phyloP scores from a whole-genome alignment of 179 eudicot species.

The Spergularia azorica region DNA sequence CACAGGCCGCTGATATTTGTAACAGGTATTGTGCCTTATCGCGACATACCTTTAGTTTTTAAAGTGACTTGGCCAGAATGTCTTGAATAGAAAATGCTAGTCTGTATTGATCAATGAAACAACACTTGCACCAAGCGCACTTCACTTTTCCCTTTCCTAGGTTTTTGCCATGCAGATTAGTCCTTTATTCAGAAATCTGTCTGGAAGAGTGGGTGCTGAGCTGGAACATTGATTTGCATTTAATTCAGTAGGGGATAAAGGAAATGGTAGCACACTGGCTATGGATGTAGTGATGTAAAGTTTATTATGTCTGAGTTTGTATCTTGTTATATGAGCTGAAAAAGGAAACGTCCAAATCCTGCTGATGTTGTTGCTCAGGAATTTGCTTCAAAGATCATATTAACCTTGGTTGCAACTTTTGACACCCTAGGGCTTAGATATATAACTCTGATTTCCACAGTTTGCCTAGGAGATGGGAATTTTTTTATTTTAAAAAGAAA shows the following conservation, averaged over 20 bases:
- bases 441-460: not conserved
- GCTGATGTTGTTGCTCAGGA: not conserved
- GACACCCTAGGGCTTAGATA: not conserved
- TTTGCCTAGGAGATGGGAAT: not conserved
- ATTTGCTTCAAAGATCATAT: not conserved
- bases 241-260: not conserved
- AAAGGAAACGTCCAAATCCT: not conserved
- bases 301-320: not conserved
- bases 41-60: not conserved
- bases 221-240: not conserved
- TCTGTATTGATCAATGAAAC: not conserved
- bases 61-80: not conserved
- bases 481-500: no score
- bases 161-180: not conserved
- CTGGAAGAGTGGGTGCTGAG: not conserved
- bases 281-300: not conserved
- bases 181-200: no score
- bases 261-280: not conserved
- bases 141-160: no score
- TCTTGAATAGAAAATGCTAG: not conserved
- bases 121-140: no score
- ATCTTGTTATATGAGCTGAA: not conserved
- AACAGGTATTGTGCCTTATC: conserved; percentile 25
- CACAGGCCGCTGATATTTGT: conserved; percentile 15
- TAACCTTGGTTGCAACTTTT: not conserved